Percentiles rank a stretch among this genome's conserved stretches.
Evolutionary conservation across 495 filamentous ascomycete species (phyloP).

Genomic region (Penicillium alfredii): DNA sequence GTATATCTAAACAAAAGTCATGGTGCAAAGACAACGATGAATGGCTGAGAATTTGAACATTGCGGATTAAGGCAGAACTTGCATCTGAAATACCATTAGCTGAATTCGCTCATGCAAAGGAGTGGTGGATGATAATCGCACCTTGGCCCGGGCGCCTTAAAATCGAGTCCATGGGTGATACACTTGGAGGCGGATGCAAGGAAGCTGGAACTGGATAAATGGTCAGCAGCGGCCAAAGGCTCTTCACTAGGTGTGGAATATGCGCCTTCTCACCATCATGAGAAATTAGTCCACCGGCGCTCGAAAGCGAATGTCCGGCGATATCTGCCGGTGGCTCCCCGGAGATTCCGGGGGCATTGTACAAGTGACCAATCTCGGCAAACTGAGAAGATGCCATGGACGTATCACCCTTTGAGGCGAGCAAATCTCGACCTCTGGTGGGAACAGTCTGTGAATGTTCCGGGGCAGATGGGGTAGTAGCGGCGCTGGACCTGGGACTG

Average conservation of each 20-base stretch:
- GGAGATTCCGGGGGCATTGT: not conserved
- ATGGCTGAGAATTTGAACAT: constrained; percentile 60
- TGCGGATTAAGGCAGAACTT: constrained; percentile 58
- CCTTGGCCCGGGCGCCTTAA: not conserved
- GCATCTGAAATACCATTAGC: constrained; percentile 26
- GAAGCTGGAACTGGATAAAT: not conserved
- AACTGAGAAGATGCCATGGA: constrained; percentile 12
- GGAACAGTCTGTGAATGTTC: constrained; percentile 11
- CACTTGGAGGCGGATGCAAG: not conserved
- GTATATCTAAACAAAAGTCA: constrained; percentile 50
- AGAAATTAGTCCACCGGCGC: not conserved
- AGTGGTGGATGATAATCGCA: not conserved
- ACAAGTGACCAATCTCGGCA: constrained; percentile 14
- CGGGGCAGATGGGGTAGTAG: constrained; percentile 14
- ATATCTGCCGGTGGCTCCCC: not conserved
- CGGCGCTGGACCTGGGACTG: constrained; percentile 19
- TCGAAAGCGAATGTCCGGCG: not conserved
- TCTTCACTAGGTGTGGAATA: not conserved
- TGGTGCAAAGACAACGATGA: constrained; percentile 50
- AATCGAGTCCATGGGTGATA: not conserved
- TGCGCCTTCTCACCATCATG: constrained; percentile 10
- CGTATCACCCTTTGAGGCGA: constrained; percentile 10
- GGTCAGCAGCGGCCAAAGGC: not conserved
- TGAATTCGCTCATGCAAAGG: not conserved
- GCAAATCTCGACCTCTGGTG: constrained; percentile 1